These are phyloP conservation scores for Saccharomycopsis amapae DNA, from an alignment of 805 yeast genomes.

Conservation along the genomic window DNA sequence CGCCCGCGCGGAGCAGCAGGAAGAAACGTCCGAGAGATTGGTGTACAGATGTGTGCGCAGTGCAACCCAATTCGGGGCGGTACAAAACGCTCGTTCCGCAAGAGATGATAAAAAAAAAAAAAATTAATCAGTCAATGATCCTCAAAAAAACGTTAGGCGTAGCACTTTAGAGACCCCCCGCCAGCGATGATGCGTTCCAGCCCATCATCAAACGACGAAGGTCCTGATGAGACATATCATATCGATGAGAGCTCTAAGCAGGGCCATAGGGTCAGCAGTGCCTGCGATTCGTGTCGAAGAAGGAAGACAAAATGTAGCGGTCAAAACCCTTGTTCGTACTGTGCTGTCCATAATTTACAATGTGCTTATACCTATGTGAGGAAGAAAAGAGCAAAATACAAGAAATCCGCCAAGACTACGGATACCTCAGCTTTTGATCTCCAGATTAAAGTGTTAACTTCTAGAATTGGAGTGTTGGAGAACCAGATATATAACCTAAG, in stretches of 20 bases:
- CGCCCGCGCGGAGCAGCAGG: too few relatives aligned
- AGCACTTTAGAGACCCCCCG: too few relatives aligned
- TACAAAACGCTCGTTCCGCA: too few relatives aligned
- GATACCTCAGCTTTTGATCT: neutral
- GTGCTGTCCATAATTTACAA: conserved; percentile 10
- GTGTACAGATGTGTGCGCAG: too few relatives aligned
- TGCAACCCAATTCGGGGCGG: too few relatives aligned
- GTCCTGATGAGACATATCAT: neutral
- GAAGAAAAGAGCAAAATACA: conserved; percentile 17
- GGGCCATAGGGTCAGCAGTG: conserved; percentile 5
- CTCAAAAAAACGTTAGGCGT: too few relatives aligned
- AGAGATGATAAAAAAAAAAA: too few relatives aligned
- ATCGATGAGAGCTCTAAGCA: neutral
- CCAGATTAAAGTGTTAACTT: neutral
- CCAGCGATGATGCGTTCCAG: neutral
- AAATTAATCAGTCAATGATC: too few relatives aligned
- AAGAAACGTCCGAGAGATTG: too few relatives aligned
- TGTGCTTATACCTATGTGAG: conserved; percentile 18
- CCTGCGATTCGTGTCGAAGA: conserved; percentile 20
- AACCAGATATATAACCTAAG: too few relatives aligned
- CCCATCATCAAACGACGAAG: neutral
- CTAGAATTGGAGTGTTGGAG: neutral
- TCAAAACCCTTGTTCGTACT: conserved; percentile 13
- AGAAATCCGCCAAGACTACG: conserved; percentile 3
- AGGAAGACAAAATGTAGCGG: conserved; percentile 20